phyloP scores from a whole-genome alignment of 1,139 yeast species.

The Chernovozyma aurita region DNA sequence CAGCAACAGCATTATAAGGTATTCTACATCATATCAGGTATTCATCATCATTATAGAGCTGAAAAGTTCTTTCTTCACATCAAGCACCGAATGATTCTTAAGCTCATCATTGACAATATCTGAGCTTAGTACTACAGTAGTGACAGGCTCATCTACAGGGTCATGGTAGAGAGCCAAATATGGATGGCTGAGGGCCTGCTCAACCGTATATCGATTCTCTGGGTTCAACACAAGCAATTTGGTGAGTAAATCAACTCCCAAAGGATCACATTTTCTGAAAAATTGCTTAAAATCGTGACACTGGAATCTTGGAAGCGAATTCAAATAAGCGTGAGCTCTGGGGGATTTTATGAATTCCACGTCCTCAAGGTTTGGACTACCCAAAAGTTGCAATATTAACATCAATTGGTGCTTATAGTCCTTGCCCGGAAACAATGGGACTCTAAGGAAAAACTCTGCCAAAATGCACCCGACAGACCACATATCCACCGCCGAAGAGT shows the following conservation, averaged over 20 bases:
- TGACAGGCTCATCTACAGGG: slow-evolving; percentile 72
- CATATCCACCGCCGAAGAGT: slow-evolving; percentile 67
- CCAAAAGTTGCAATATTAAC: slow-evolving; percentile 56
- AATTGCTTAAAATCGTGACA: slow-evolving; percentile 8
- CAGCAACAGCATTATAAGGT: no score
- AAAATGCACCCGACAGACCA: slow-evolving; percentile 81
- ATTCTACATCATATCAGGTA: no score
- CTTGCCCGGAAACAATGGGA: slow-evolving; percentile 76
- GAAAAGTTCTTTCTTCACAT: slow-evolving; percentile 5
- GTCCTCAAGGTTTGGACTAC: slow-evolving; percentile 61
- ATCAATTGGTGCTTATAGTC: slow-evolving; percentile 66
- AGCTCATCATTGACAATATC: slow-evolving; percentile 1
- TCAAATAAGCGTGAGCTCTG: slow-evolving; percentile 59
- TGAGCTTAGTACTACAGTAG: slow-evolving; percentile 1
- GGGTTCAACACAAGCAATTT: slow-evolving; percentile 80
- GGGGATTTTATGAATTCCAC: slow-evolving; percentile 52
- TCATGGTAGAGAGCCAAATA: slow-evolving; percentile 78
- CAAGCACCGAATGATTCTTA: slow-evolving; percentile 1
- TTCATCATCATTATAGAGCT: slow-evolving; percentile 3
- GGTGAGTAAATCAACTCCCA: slow-evolving; percentile 74
- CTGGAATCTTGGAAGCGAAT: slow-evolving; percentile 45
- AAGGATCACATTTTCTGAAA: slow-evolving; percentile 41
- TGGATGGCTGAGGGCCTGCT: slow-evolving; percentile 78
- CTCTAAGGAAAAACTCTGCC: slow-evolving; percentile 59
- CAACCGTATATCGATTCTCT: slow-evolving; percentile 68